Evolutionary conservation across 352 stramenopile genomes (phyloP).

Genomic region (Phytophthora agathidicida): DNA sequence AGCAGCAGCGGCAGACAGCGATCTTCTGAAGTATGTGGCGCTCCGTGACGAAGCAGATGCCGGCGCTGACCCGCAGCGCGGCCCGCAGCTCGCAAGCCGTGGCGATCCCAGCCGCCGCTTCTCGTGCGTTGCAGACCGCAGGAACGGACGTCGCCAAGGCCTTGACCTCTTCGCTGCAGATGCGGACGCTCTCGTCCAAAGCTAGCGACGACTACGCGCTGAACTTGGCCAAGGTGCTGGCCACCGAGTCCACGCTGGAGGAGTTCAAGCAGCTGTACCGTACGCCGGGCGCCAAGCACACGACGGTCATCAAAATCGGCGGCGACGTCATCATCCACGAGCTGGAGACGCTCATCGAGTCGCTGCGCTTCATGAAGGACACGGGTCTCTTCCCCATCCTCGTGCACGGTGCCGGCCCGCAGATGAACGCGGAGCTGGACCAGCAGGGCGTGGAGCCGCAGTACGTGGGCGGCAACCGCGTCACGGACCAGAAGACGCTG

Average conservation of each 20-base stretch:
- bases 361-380: conserved; percentile 84
- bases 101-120: background rate
- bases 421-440: conserved; percentile 90
- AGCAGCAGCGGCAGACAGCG: conserved; percentile 11
- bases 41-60: conserved; percentile 36
- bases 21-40: conserved; percentile 41
- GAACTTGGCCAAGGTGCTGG: conserved; percentile 66
- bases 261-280: conserved; percentile 82
- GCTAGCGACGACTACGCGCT: conserved; percentile 41
- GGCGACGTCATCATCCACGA: conserved; percentile 90
- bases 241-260: conserved; percentile 56
- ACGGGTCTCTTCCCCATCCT: conserved; percentile 87
- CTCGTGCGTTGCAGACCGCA: background rate
- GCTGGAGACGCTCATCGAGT: conserved; percentile 84
- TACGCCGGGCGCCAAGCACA: conserved; percentile 70
- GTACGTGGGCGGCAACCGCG: conserved; percentile 88
- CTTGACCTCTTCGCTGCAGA: conserved; percentile 24
- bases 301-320: conserved; percentile 90
- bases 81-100: conserved; percentile 24
- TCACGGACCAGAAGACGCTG: conserved; percentile 88
- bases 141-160: background rate
- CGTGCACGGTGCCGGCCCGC: conserved; percentile 87
- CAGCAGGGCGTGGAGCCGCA: conserved; percentile 83
- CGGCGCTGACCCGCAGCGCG: conserved; percentile 10
- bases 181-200: conserved; percentile 27